A percentile compares a stretch with the other conserved stretches of the same genome.
phyloP scores from a whole-genome alignment of 139 green algal genomes.

The Ulvella scutata region DNA sequence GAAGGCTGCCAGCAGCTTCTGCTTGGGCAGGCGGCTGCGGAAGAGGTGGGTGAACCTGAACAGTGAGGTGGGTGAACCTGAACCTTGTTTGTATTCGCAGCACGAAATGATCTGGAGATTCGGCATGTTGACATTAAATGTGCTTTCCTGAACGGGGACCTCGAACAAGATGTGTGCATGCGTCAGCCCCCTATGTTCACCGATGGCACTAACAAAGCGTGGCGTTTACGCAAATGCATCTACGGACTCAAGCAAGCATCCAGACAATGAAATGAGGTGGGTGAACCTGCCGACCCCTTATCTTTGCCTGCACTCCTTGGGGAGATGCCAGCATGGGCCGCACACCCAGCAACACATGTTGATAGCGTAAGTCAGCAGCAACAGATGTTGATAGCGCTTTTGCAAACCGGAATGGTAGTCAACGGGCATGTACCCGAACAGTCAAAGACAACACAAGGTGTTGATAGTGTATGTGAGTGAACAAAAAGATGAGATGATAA shows the following conservation, averaged over 20 bases:
- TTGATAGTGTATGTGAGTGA: too few species aligned
- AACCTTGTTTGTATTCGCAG: constrained; percentile 9
- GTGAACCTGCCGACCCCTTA: too few species aligned
- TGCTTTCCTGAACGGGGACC: constrained; percentile 28
- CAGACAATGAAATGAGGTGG: too few species aligned
- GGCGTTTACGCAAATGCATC: too few species aligned
- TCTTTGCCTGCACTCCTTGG: too few species aligned
- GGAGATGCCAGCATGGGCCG: too few species aligned
- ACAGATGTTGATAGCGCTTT: neutral
- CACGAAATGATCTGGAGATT: constrained; percentile 12
- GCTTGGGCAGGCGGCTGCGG: constrained; percentile 58
- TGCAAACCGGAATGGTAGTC: too few species aligned
- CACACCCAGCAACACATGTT: neutral
- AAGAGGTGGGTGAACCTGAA: constrained; percentile 1
- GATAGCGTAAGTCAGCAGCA: neutral
- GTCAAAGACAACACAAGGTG: constrained; percentile 46
- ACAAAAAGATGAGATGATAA: too few species aligned
- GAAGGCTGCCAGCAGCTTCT: constrained; percentile 39
- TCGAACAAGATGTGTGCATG: constrained; percentile 22
- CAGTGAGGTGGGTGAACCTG: too few species aligned
- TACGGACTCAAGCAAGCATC: constrained; percentile 25
- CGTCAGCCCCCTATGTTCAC: constrained; percentile 12
- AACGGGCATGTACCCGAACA: too few species aligned
- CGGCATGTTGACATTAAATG: constrained; percentile 28
- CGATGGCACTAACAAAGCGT: too few species aligned